These are phyloP conservation scores for Bacidia gigantensis DNA, from an alignment of 495 filamentous ascomycete genomes.

Conservation along the genomic window DNA sequence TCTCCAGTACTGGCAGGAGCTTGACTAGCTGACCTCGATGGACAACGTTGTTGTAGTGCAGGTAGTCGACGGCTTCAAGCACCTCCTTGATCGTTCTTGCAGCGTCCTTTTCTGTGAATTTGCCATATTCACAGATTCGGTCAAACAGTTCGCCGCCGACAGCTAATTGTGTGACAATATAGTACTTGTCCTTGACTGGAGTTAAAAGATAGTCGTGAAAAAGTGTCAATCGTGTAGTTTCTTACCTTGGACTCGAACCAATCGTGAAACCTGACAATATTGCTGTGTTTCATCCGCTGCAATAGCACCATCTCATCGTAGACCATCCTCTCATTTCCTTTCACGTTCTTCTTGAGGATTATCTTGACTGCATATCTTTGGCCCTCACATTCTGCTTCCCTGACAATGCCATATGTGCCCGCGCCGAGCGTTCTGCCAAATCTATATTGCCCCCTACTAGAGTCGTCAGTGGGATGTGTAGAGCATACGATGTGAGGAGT, in stretches of 20 bases:
- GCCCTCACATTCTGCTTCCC: constrained; percentile 68
- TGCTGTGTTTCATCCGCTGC: constrained; percentile 76
- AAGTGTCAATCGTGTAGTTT: neutral
- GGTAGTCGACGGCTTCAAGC: constrained; percentile 84
- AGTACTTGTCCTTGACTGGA: constrained; percentile 80
- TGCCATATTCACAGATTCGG: constrained; percentile 93
- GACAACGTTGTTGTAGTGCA: constrained; percentile 90
- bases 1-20: neutral
- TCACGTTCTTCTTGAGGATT: constrained; percentile 98
- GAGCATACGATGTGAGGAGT: neutral
- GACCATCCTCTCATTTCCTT: constrained; percentile 96
- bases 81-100: constrained; percentile 94
- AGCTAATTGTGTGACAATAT: constrained; percentile 95
- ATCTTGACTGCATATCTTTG: constrained; percentile 97
- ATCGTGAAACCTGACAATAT: constrained; percentile 96
- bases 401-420: constrained; percentile 95
- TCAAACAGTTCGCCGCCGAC: constrained; percentile 97
- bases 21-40: constrained; percentile 58
- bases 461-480: constrained; percentile 3
- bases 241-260: constrained; percentile 89
- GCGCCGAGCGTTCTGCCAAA: constrained; percentile 91
- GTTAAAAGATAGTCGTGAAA: neutral
- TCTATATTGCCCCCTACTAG: constrained; percentile 60
- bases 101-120: constrained; percentile 98
- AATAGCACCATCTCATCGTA: constrained; percentile 93